Evolutionary conservation across 345 rosid species (phyloP).

Genomic region (Hibiscus syriacus): DNA sequence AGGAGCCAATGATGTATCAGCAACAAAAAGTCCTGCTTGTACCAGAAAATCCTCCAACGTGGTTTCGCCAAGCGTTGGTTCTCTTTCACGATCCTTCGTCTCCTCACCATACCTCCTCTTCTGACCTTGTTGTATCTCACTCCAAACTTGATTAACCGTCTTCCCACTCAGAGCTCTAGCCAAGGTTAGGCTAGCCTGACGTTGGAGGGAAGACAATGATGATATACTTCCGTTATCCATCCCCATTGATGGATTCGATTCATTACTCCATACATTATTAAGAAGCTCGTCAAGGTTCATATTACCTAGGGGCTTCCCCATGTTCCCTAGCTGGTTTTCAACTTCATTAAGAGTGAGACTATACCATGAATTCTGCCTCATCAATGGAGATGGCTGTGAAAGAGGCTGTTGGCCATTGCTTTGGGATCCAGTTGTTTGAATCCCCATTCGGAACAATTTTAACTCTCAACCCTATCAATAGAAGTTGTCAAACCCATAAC

Average conservation of each 20-base stretch:
- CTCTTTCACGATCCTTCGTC: slow-evolving; percentile 22
- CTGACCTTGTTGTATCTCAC: slow-evolving; percentile 44
- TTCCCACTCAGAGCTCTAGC: slow-evolving; percentile 33
- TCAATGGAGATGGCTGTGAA: slow-evolving; percentile 26
- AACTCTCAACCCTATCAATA: slow-evolving; percentile 3
- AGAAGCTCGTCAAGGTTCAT: slow-evolving; percentile 64
- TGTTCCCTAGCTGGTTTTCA: slow-evolving; percentile 30
- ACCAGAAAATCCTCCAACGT: slow-evolving; percentile 69
- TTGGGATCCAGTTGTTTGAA: slow-evolving; percentile 54
- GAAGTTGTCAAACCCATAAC: not conserved
- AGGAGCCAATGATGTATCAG: slow-evolving; percentile 29
- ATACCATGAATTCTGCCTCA: slow-evolving; percentile 42
- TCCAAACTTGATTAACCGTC: slow-evolving; percentile 20
- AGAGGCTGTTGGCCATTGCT: slow-evolving; percentile 35
- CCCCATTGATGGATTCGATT: slow-evolving; percentile 23
- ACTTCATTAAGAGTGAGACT: slow-evolving; percentile 40
- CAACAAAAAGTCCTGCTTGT: slow-evolving; percentile 50
- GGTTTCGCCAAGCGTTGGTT: slow-evolving; percentile 32
- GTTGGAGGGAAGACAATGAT: slow-evolving; percentile 11
- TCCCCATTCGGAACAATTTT: slow-evolving; percentile 39
- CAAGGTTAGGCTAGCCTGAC: slow-evolving; percentile 1
- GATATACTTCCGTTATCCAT: slow-evolving; percentile 17
- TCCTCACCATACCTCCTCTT: slow-evolving; percentile 33
- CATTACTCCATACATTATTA: slow-evolving; percentile 35
- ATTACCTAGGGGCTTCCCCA: slow-evolving; percentile 45